Percentiles rank a stretch among this genome's conserved stretches.
Conservation (phyloP, 306 rosid species). For the Malus sylvestris region DNA sequence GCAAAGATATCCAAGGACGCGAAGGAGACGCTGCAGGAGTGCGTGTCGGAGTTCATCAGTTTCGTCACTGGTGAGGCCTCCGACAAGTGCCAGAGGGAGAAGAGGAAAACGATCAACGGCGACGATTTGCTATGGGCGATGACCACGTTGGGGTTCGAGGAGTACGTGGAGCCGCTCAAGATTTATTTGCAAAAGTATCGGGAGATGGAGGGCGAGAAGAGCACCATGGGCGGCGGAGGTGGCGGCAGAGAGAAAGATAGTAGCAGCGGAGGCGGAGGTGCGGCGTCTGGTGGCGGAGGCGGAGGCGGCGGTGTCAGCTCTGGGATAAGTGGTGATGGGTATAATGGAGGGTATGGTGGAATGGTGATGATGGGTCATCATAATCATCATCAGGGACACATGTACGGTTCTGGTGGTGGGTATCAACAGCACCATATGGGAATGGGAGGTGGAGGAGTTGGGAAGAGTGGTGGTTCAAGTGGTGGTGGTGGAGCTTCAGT, state of each 20-base stretch:
- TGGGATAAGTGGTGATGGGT: slow-evolving; percentile 13
- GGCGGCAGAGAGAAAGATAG: slow-evolving; percentile 38
- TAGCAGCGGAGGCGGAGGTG: slow-evolving; percentile 27
- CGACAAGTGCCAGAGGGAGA: slow-evolving; percentile 68
- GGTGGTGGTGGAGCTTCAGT: slow-evolving; percentile 19
- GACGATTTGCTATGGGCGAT: slow-evolving; percentile 66
- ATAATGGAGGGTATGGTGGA: slow-evolving; percentile 50
- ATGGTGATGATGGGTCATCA: slow-evolving; percentile 40
- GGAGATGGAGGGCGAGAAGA: slow-evolving; percentile 63
- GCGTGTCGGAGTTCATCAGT: slow-evolving; percentile 65
- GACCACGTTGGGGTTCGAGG: slow-evolving; percentile 62
- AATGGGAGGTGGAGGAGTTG: slow-evolving; percentile 10
- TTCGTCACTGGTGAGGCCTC: slow-evolving; percentile 64
- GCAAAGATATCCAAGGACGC: slow-evolving; percentile 68
- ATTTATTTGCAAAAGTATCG: slow-evolving; percentile 53
- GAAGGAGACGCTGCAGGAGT: slow-evolving; percentile 60
- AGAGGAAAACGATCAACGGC: slow-evolving; percentile 70
- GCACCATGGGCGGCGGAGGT: slow-evolving; percentile 24
- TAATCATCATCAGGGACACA: slow-evolving; percentile 39
- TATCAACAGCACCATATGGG: slow-evolving; percentile 28
- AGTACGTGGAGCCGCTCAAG: slow-evolving; percentile 57
- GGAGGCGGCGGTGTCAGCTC: slow-evolving; percentile 19
- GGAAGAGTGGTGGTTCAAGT: slow-evolving; percentile 16
- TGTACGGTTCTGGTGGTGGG: slow-evolving; percentile 43
- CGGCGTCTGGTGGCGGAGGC: slow-evolving; percentile 12